Percentiles rank a stretch among this genome's conserved stretches.
These are phyloP conservation scores for Stenocarpella maydis DNA, from an alignment of 2,329 filamentous ascomycete genomes.

Conservation along the genomic window DNA sequence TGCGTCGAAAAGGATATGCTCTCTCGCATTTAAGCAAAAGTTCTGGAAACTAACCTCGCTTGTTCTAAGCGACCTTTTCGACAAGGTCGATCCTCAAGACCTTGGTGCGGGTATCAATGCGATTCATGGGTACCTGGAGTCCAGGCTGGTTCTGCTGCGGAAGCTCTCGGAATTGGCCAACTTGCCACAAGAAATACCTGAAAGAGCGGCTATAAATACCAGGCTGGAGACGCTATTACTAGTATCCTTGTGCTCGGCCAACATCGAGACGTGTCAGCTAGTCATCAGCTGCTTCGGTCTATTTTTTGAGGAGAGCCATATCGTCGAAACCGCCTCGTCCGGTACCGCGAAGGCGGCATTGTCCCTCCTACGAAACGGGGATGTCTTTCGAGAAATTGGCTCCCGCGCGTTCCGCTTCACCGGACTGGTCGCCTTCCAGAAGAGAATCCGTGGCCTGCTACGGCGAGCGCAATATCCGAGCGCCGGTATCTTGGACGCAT, in stretches of 20 bases:
- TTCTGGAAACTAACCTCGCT: constrained; percentile 64
- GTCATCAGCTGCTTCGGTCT: constrained; percentile 69
- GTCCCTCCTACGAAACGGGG: constrained; percentile 66
- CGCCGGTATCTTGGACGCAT: constrained; percentile 71
- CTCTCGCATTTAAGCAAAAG: constrained; percentile 50
- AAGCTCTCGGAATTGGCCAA: constrained; percentile 61
- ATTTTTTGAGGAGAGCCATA: constrained; percentile 68
- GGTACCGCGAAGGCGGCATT: constrained; percentile 57
- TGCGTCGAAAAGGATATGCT: constrained; percentile 47
- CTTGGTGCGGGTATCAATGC: constrained; percentile 54
- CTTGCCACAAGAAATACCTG: constrained; percentile 61
- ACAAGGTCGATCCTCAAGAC: constrained; percentile 53
- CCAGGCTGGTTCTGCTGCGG: constrained; percentile 59
- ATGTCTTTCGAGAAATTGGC: constrained; percentile 68
- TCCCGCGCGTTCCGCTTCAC: constrained; percentile 72
- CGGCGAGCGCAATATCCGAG: constrained; percentile 69
- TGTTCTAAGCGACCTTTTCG: constrained; percentile 58
- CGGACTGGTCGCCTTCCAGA: constrained; percentile 74
- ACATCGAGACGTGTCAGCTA: constrained; percentile 70
- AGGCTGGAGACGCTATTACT: constrained; percentile 70
- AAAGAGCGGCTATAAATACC: constrained; percentile 60
- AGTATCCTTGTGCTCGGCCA: constrained; percentile 70
- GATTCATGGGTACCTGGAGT: constrained; percentile 65
- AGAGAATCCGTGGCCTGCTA: constrained; percentile 67
- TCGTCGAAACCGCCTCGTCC: constrained; percentile 58